Evolutionary conservation across 148 eudicot genomes (phyloP).

Genomic region (Rhododendron griersonianum): DNA sequence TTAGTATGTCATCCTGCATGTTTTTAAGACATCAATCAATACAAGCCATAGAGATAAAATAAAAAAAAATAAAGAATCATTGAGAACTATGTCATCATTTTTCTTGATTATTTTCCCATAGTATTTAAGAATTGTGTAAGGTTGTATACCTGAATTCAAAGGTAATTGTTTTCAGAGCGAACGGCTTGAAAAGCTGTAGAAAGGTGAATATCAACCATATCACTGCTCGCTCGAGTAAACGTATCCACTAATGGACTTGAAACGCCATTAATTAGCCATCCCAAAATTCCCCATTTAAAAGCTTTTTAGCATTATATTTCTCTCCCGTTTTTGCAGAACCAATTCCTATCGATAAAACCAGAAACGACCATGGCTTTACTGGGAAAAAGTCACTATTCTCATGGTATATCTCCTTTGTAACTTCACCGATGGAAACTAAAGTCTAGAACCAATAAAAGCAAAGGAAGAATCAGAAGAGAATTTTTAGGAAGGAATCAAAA

Average conservation of each 20-base stretch:
- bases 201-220: conserved; percentile 44
- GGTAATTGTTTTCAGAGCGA: conserved; percentile 32
- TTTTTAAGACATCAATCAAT: neutral
- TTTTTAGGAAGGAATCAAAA: too few relatives aligned
- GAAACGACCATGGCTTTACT: conserved; percentile 20
- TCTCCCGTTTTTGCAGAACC: conserved; percentile 23
- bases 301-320: conserved; percentile 25
- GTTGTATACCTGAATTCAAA: conserved; percentile 38
- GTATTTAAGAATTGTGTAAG: neutral
- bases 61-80: neutral
- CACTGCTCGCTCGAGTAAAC: conserved; percentile 35
- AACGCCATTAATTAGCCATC: conserved; percentile 28
- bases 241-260: conserved; percentile 35
- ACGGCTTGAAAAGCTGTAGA: conserved; percentile 28
- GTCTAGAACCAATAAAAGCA: conserved; percentile 14
- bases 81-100: neutral
- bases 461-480: too few relatives aligned
- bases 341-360: conserved; percentile 40
- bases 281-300: conserved; percentile 33
- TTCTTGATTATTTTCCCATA: neutral
- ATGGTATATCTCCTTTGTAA: conserved; percentile 28
- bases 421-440: conserved; percentile 34
- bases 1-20: conserved; percentile 36
- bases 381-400: conserved; percentile 35
- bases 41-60: neutral